Evolutionary conservation across 2,329 filamentous ascomycete species (phyloP).

Genomic region (Bipolaris sorokiniana): DNA sequence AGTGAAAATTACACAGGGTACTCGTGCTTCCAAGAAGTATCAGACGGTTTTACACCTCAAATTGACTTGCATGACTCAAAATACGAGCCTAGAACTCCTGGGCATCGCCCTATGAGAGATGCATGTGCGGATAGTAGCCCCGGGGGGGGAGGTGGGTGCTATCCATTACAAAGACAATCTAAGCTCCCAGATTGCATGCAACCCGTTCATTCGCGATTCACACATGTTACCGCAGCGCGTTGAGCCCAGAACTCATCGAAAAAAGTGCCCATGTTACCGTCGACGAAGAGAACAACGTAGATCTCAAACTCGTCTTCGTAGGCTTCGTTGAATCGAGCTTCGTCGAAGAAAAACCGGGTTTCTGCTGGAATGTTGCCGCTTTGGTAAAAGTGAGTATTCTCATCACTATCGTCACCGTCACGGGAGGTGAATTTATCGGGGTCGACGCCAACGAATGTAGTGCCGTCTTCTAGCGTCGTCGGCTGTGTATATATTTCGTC

Average conservation of each 20-base stretch:
- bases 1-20: too few species aligned
- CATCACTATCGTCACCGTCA: neutral
- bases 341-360: neutral
- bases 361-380: neutral
- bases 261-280: neutral
- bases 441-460: neutral
- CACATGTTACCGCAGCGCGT: too few species aligned
- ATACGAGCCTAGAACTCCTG: too few species aligned
- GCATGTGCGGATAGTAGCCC: too few species aligned
- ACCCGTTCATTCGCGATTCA: too few species aligned
- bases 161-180: too few species aligned
- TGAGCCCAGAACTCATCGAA: neutral
- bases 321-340: neutral
- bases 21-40: too few species aligned
- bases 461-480: neutral
- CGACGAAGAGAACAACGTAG: neutral
- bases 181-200: too few species aligned
- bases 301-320: neutral
- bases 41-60: neutral
- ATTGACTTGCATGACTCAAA: too few species aligned
- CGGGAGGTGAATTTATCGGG: neutral
- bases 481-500: neutral
- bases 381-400: neutral
- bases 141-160: too few species aligned
- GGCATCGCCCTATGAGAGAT: too few species aligned